Conservation (phyloP, 208 protist genomes). For the Angomonas ambiguus region DNA sequence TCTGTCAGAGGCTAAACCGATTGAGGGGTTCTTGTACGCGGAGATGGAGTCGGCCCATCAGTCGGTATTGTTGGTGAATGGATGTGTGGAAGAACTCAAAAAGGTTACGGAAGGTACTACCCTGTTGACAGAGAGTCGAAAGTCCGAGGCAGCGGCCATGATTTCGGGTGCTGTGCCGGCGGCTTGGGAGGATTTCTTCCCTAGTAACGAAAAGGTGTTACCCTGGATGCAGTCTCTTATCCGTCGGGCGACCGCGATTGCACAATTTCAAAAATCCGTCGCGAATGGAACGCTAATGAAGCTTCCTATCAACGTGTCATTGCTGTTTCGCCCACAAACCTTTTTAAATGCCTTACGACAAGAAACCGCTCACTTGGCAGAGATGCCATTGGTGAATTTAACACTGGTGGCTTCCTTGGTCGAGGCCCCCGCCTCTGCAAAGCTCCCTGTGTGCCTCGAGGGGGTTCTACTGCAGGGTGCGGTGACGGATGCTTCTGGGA, state of each 20-base stretch:
- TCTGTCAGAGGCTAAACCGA: conserved; percentile 36
- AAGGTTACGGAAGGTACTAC: conserved; percentile 86
- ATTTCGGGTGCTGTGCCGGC: conserved; percentile 81
- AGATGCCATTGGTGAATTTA: conserved; percentile 80
- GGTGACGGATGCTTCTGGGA: conserved; percentile 57
- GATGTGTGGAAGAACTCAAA: conserved; percentile 66
- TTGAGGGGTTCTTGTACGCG: conserved; percentile 88
- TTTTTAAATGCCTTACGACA: conserved; percentile 96
- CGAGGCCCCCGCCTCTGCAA: conserved; percentile 39
- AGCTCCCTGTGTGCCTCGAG: conserved; percentile 51
- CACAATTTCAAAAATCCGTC: conserved; percentile 53
- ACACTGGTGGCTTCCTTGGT: conserved; percentile 51
- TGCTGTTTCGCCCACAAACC: conserved; percentile 90
- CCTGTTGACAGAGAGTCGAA: conserved; percentile 81
- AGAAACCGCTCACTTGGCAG: conserved; percentile 83
- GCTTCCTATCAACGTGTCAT: conserved; percentile 64
- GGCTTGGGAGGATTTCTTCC: conserved; percentile 88
- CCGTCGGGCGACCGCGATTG: conserved; percentile 64
- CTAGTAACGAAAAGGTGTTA: conserved; percentile 62
- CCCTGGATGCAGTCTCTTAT: conserved; percentile 90
- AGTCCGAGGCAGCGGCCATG: conserved; percentile 73
- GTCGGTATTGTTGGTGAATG: conserved; percentile 78
- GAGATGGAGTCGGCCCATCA: conserved; percentile 71
- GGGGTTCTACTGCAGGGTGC: conserved; percentile 86
- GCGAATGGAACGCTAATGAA: conserved; percentile 63